Evolutionary conservation across 768 basidiomycete genomes (phyloP), one percentile per base, ranked within the genome.

Genomic region (Tricholoma bakamatsutake): DNA sequence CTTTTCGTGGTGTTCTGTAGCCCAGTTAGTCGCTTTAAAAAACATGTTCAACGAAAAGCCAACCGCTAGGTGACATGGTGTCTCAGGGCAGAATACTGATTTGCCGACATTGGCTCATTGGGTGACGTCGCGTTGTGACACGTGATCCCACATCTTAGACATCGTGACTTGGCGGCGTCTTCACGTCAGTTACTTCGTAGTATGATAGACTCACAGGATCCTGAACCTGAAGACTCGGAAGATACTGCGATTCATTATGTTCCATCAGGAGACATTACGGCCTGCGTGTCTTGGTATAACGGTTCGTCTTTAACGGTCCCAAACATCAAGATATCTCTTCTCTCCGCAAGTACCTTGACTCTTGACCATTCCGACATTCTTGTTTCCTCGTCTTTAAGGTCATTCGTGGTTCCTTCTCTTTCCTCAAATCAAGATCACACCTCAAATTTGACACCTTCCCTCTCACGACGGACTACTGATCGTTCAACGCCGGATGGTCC

Each of bases 1-100:
- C 63, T 80, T 78, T 1, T 53, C 52, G 33, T 60, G 57, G 17
- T 43, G 52, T 56, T 59, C 53, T 59, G 51, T 11, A 40, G 34
- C 8, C 18, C 28, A 27, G 40, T 46, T n/a, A 48, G 24, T 24
- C 21, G 21, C 35, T 12, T 13, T 15, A 17, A 7, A 18, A n/a
- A 7, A 2, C 27, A 1, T 34, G 34, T 8, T 1, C 28, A 7
- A 27, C 27, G 2, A 31, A 33, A 46, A 33, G 43, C 56, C 42
- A 6, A 58, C 60, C 56, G n/a, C 21, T 33, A 15, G 56, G 33
- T 1, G 55, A 57, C 61, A 62, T 61, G 1, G 30, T 17, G 37
- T 15, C 15, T 11, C 9, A 13, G 21, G 21, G 21, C 21, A 24
- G 21, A 24, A 24, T 24, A 3, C 2, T 24, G 50, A 37, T 28